Conservation (phyloP, 2,329 filamentous ascomycete species). For the Paraconiothyrium brasiliense region DNA sequence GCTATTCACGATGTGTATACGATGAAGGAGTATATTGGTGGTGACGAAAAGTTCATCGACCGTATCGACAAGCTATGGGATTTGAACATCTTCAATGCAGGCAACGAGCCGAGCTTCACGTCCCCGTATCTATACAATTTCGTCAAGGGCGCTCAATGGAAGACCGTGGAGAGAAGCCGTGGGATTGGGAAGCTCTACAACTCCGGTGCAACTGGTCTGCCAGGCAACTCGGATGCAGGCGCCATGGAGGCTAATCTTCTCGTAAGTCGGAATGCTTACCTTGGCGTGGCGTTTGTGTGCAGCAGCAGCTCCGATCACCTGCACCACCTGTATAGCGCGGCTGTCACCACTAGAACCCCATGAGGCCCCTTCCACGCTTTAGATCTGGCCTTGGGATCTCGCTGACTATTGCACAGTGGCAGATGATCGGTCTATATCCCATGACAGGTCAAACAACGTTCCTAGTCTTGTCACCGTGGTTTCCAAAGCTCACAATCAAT, state of each 20-base stretch:
- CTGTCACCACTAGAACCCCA: slow-evolving; percentile 1
- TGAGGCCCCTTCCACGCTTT: background rate
- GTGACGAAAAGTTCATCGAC: slow-evolving; percentile 62
- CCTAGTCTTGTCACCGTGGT: slow-evolving; percentile 62
- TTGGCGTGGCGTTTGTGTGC: background rate
- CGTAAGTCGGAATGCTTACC: slow-evolving; percentile 23
- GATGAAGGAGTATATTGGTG: slow-evolving; percentile 66
- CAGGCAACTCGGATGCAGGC: slow-evolving; percentile 76
- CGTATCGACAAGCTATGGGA: slow-evolving; percentile 71
- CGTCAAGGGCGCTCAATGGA: slow-evolving; percentile 66
- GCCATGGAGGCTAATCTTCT: slow-evolving; percentile 75
- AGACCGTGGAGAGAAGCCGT: slow-evolving; percentile 67
- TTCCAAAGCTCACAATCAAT: slow-evolving; percentile 64
- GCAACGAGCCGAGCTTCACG: slow-evolving; percentile 74
- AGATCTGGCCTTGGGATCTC: background rate
- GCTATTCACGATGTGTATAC: slow-evolving; percentile 71
- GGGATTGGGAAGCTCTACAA: slow-evolving; percentile 67
- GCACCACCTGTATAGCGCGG: background rate
- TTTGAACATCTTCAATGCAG: slow-evolving; percentile 68
- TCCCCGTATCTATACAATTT: slow-evolving; percentile 76
- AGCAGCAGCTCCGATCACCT: background rate
- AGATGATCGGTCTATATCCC: slow-evolving; percentile 45
- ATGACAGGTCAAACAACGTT: slow-evolving; percentile 75
- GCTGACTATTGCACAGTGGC: slow-evolving; percentile 31
- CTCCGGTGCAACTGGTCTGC: slow-evolving; percentile 65